phyloP scores from a whole-genome alignment of 2,329 filamentous ascomycete species.

The Cercospora citrullina region DNA sequence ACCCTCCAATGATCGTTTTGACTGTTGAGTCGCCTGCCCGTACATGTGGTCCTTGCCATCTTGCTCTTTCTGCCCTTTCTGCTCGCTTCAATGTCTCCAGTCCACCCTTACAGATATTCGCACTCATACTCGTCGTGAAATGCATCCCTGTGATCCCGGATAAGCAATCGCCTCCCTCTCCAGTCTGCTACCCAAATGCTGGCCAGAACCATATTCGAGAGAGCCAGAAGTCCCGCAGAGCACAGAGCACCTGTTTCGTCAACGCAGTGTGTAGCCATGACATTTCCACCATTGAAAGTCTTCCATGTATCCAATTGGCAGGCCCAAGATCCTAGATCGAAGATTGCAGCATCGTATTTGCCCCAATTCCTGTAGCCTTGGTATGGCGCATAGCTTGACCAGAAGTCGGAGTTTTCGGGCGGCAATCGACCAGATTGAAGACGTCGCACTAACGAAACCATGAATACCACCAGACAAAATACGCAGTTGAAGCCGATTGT shows the following conservation, averaged over 20 bases:
- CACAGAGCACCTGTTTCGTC: neutral
- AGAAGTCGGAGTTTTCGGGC: neutral
- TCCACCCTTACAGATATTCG: neutral
- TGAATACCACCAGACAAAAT: neutral
- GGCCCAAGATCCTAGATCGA: constrained; percentile 3
- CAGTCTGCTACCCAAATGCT: neutral
- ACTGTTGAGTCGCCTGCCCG: too few species aligned
- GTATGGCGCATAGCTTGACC: neutral
- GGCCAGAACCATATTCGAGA: neutral
- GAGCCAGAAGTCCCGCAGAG: neutral
- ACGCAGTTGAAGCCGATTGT: neutral
- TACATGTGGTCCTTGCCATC: too few species aligned
- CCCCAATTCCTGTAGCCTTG: neutral
- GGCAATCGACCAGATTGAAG: neutral
- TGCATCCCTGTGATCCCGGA: neutral
- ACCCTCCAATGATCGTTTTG: too few species aligned
- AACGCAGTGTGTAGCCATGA: neutral
- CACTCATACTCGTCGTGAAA: constrained; percentile 8
- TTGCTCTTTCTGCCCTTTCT: too few species aligned
- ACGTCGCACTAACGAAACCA: neutral
- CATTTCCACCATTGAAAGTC: neutral
- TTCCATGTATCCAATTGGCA: neutral
- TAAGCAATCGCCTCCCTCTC: neutral
- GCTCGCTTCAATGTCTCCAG: too few species aligned
- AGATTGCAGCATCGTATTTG: neutral